Base-by-base conservation (phyloP, 2,329 filamentous ascomycete genomes). In the Diaporthe citri region DNA sequence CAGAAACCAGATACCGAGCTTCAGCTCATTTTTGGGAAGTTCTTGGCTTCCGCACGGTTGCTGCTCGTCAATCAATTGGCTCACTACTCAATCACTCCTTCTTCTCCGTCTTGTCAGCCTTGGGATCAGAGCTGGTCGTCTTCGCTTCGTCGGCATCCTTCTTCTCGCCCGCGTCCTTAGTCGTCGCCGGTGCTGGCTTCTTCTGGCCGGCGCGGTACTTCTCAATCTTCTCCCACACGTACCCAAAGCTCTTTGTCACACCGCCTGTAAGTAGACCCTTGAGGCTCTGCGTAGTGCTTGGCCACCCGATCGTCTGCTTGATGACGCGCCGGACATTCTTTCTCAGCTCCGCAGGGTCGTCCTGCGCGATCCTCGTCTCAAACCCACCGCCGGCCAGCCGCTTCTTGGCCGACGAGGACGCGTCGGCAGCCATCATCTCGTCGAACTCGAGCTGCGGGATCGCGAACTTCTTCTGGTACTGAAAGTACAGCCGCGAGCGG, bases 281-380 rank as follows among this genome's bases (percentile, higher is more conserved):
- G 77, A 96, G 82, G 72, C 92, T 97, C 84, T 99, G 96, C 7
- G 92, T 92, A 3, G 94, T 95, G 80, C 95, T 97, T 0, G 97
- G 96, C 97, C 97, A 98, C 73, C 91, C 90, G 79, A 98, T 95
- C 0, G 97, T 98, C 82, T 94, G 93, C 81, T 92, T 93, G 80
- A 99, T 96, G 55, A 95, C 93, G 51, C 89, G 88, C 46, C 92
- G 90, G 25, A 98, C 91, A 78, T 93, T 92, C 36, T 90, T 86
- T 56, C 89, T 88, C n/a, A 98, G 86, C 78, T 93, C 90, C 28
- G 88, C 87, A 0, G 90, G 84, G 52, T 93, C 90, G 74, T 94
- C 93, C 60, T 88, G 87, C 0, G 93, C 95, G 78, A 99, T 97
- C 28, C 95, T 91, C 79, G 90, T 91, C 84, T 99, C 97, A 78